A percentile compares a stretch with the other conserved stretches of the same genome.
Conservation (phyloP, 352 stramenopile species). For the Pythium insidiosum region DNA sequence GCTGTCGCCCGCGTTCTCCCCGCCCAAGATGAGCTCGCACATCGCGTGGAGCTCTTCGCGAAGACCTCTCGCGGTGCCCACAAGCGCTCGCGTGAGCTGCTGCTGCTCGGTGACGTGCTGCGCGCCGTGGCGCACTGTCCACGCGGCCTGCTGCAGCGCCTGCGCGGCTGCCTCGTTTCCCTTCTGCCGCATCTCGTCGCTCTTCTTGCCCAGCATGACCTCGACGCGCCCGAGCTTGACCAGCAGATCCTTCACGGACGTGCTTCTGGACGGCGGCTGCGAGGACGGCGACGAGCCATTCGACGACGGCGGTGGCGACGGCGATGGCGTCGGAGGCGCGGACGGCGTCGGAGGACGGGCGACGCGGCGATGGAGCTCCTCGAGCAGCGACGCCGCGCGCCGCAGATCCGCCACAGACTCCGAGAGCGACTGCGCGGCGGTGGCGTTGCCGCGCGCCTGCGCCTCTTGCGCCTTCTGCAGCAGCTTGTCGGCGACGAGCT, state of each 20-base stretch:
- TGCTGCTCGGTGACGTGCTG: slow-evolving; percentile 36
- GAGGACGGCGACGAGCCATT: not conserved
- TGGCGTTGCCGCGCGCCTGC: slow-evolving; percentile 45
- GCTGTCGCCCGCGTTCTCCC: slow-evolving; percentile 8
- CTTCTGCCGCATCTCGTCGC: slow-evolving; percentile 68
- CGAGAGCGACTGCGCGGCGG: slow-evolving; percentile 29
- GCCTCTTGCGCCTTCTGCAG: slow-evolving; percentile 58
- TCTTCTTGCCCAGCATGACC: slow-evolving; percentile 58
- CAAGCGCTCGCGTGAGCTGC: slow-evolving; percentile 33
- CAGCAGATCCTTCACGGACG: slow-evolving; percentile 24
- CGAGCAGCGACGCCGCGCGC: slow-evolving; percentile 36
- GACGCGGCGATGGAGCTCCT: slow-evolving; percentile 50
- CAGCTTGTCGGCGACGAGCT: slow-evolving; percentile 71
- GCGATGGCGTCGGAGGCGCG: slow-evolving; percentile 14
- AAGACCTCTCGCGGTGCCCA: slow-evolving; percentile 13
- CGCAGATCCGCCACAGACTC: slow-evolving; percentile 50
- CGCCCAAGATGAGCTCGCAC: slow-evolving; percentile 8
- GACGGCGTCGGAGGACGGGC: too few relatives aligned
- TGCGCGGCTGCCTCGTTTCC: slow-evolving; percentile 45
- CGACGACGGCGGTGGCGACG: not conserved
- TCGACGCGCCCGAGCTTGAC: slow-evolving; percentile 31
- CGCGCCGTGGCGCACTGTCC: slow-evolving; percentile 24
- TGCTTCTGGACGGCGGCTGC: not conserved
- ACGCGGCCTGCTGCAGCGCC: slow-evolving; percentile 46
- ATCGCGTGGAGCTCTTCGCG: slow-evolving; percentile 17